Conservation (phyloP, 2,329 filamentous ascomycete genomes). For the Aspergillus pseudoterreus region DNA sequence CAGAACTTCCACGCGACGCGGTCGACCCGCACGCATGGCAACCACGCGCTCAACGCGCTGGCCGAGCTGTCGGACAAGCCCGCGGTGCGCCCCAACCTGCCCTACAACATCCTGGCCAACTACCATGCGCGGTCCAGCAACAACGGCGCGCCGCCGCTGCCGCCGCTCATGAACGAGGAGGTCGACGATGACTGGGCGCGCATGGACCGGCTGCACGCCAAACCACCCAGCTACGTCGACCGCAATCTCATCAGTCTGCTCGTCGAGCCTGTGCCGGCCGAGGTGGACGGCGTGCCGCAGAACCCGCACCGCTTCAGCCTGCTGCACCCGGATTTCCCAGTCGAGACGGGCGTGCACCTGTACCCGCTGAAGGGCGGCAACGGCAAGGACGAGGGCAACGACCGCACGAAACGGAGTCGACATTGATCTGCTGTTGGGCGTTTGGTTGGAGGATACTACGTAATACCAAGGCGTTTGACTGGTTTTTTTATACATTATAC, state of each 20-base stretch:
- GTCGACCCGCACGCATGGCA: slow-evolving; percentile 49
- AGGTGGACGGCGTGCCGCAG: slow-evolving; percentile 27
- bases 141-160: slow-evolving; percentile 39
- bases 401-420: not conserved
- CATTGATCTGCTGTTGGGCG: not conserved
- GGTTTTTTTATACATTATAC: too few species aligned
- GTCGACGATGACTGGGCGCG: slow-evolving; percentile 44
- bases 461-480: too few species aligned
- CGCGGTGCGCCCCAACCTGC: slow-evolving; percentile 42
- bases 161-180: slow-evolving; percentile 44
- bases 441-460: too few species aligned
- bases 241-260: slow-evolving; percentile 37
- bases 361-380: slow-evolving; percentile 26
- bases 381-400: not conserved
- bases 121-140: slow-evolving; percentile 43
- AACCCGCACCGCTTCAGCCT: slow-evolving; percentile 36
- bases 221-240: slow-evolving; percentile 42
- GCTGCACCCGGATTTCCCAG: slow-evolving; percentile 44
- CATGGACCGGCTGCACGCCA: slow-evolving; percentile 37
- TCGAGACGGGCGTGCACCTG: slow-evolving; percentile 41
- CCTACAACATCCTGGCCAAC: slow-evolving; percentile 45
- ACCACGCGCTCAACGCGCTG: slow-evolving; percentile 53
- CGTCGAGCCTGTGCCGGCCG: slow-evolving; percentile 28
- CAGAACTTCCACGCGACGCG: slow-evolving; percentile 55
- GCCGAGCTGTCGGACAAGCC: slow-evolving; percentile 53